Conservation (phyloP, 441 rosid species). For the Gossypium gossypioides region DNA sequence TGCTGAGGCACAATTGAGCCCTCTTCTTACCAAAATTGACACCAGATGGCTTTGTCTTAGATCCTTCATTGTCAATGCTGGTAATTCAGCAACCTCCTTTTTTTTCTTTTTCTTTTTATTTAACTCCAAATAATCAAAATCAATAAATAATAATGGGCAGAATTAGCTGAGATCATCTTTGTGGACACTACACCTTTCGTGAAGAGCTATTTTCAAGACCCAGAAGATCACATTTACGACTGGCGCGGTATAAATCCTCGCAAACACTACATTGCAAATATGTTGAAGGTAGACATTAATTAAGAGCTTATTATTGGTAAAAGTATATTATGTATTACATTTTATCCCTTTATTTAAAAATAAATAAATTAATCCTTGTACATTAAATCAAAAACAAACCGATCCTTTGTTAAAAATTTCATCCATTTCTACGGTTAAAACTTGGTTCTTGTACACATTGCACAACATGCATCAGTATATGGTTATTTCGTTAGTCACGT, state of each 20-base stretch:
- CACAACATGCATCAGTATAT: too few relatives aligned
- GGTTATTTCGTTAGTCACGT: too few relatives aligned
- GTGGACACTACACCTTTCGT: conserved; percentile 72
- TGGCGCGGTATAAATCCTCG: conserved; percentile 56
- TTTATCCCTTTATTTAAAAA: too few relatives aligned
- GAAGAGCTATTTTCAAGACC: conserved; percentile 38
- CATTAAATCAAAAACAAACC: accelerated
- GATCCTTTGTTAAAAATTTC: too few relatives aligned
- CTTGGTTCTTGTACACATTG: too few relatives aligned
- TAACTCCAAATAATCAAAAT: too few relatives aligned
- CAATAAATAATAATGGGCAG: conserved; percentile 12
- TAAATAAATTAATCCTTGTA: too few relatives aligned
- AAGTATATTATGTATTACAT: neutral
- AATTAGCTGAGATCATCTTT: conserved; percentile 54
- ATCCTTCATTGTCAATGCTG: conserved; percentile 52
- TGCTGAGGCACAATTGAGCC: conserved; percentile 64
- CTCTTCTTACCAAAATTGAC: conserved; percentile 36
- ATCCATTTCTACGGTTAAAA: accelerated
- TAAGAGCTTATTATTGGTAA: neutral
- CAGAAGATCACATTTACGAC: conserved; percentile 47
- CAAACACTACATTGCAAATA: conserved; percentile 31
- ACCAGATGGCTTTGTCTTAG: conserved; percentile 62
- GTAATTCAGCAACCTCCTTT: conserved; percentile 21
- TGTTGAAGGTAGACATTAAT: conserved; percentile 22
- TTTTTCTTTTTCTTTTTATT: too few relatives aligned